phyloP scores from a whole-genome alignment of 306 rosid species.

The Pterocarpus macrocarpus region DNA sequence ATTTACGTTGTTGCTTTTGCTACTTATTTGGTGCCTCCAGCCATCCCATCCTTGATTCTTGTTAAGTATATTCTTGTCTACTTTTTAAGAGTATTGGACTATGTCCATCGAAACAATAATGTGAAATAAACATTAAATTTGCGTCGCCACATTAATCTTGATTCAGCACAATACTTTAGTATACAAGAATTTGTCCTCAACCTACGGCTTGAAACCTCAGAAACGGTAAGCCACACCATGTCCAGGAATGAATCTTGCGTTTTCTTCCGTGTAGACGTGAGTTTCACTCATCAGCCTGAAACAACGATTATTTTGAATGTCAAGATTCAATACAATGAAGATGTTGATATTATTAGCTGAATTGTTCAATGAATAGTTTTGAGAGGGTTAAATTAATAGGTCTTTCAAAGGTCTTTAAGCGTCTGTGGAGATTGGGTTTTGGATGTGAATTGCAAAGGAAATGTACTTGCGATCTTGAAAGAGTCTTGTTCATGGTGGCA shows the following conservation, averaged over 20 bases:
- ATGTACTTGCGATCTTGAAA: constrained; percentile 75
- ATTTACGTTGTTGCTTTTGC: constrained; percentile 1
- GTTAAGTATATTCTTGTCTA: constrained; percentile 57
- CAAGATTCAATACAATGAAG: neutral
- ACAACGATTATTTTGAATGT: neutral
- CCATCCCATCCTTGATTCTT: constrained; percentile 40
- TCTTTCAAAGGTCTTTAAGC: too few relatives aligned
- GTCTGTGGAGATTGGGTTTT: neutral
- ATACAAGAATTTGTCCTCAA: constrained; percentile 48
- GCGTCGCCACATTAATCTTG: too few relatives aligned
- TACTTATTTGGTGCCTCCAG: constrained; percentile 22
- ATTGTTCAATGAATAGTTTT: too few relatives aligned
- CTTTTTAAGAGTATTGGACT: constrained; percentile 20
- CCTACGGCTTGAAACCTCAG: constrained; percentile 45
- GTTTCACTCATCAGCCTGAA: constrained; percentile 82
- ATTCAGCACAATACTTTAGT: constrained; percentile 31
- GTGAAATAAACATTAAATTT: too few relatives aligned
- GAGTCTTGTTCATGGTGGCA: constrained; percentile 77
- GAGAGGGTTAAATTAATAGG: too few relatives aligned
- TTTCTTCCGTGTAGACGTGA: constrained; percentile 86
- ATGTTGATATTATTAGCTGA: neutral
- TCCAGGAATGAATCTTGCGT: constrained; percentile 90
- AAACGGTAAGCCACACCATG: constrained; percentile 73
- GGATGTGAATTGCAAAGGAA: neutral
- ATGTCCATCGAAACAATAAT: constrained; percentile 11